Percentiles rank a stretch among this genome's conserved stretches.
phyloP scores from a whole-genome alignment of 805 yeast species.

The Kuraishia molischiana region DNA sequence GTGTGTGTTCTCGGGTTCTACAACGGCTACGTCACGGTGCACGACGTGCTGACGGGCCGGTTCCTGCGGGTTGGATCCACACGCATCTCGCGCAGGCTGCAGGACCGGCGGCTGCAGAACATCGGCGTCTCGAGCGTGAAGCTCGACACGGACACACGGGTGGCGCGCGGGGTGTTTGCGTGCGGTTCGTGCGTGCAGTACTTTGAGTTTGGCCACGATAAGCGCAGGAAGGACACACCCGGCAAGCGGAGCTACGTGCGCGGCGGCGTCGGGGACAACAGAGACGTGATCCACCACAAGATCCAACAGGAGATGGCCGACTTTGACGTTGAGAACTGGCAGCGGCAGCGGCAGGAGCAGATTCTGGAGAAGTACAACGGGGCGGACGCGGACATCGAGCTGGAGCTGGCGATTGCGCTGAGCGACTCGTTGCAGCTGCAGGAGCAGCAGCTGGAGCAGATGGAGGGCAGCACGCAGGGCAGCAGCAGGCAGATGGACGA shows the following conservation, averaged over 20 bases:
- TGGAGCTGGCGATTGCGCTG: conserved; percentile 32
- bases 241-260: background rate
- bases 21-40: conserved; percentile 31
- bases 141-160: conserved; percentile 14
- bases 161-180: conserved; percentile 27
- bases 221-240: conserved; percentile 6
- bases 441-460: background rate
- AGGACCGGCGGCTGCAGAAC: conserved; percentile 12
- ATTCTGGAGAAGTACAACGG: conserved; percentile 40
- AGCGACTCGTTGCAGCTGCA: conserved; percentile 17
- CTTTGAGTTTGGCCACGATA: conserved; percentile 33
- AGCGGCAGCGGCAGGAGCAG: conserved; percentile 11
- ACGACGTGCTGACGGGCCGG: conserved; percentile 32
- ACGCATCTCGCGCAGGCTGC: conserved; percentile 19
- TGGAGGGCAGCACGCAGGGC: background rate
- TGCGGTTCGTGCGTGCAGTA: conserved; percentile 34
- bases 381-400: conserved; percentile 28
- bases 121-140: conserved; percentile 18
- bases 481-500: background rate
- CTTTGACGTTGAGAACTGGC: conserved; percentile 16
- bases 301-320: conserved; percentile 11
- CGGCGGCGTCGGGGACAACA: conserved; percentile 1
- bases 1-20: conserved; percentile 28
- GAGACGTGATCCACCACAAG: background rate
- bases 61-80: conserved; percentile 23